phyloP scores from a whole-genome alignment of 2,329 filamentous ascomycete species.

The Zymoseptoria passerinii region DNA sequence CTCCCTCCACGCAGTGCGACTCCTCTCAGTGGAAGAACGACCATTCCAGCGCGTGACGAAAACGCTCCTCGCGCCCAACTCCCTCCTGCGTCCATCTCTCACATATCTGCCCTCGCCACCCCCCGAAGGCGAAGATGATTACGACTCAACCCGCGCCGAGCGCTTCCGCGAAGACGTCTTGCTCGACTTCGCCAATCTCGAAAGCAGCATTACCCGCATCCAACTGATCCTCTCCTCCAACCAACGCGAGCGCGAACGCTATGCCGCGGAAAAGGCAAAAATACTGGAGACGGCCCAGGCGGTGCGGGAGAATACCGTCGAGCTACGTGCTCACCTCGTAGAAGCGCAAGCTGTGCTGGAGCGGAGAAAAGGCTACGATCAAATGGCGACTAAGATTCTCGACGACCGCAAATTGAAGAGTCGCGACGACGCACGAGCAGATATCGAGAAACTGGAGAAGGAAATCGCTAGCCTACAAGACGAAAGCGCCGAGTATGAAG shows the following conservation, averaged over 20 bases:
- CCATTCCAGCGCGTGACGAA: constrained; percentile 85
- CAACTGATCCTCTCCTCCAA: constrained; percentile 83
- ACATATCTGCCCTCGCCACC: constrained; percentile 55
- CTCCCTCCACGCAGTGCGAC: constrained; percentile 76
- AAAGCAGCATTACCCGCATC: constrained; percentile 76
- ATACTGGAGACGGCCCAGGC: constrained; percentile 71
- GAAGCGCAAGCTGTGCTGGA: constrained; percentile 66
- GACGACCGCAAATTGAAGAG: constrained; percentile 70
- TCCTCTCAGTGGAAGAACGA: constrained; percentile 84
- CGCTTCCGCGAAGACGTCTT: constrained; percentile 72
- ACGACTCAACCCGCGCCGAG: constrained; percentile 42
- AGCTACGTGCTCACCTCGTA: constrained; percentile 66
- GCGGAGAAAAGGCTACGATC: constrained; percentile 78
- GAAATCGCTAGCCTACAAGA: constrained; percentile 82
- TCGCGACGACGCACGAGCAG: constrained; percentile 71
- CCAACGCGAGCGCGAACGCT: constrained; percentile 71
- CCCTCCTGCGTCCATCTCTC: constrained; percentile 50
- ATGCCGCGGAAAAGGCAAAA: constrained; percentile 67
- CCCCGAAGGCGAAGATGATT: constrained; percentile 37
- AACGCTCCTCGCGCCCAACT: constrained; percentile 62
- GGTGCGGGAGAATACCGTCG: constrained; percentile 66
- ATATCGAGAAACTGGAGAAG: constrained; percentile 72
- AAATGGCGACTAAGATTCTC: constrained; percentile 78
- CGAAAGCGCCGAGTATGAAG: constrained; percentile 72
- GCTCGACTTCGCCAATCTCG: constrained; percentile 81